Evolutionary conservation across 495 filamentous ascomycete species (phyloP), one percentile per base, ranked within the genome.

Genomic region (Penicillium taxi): DNA sequence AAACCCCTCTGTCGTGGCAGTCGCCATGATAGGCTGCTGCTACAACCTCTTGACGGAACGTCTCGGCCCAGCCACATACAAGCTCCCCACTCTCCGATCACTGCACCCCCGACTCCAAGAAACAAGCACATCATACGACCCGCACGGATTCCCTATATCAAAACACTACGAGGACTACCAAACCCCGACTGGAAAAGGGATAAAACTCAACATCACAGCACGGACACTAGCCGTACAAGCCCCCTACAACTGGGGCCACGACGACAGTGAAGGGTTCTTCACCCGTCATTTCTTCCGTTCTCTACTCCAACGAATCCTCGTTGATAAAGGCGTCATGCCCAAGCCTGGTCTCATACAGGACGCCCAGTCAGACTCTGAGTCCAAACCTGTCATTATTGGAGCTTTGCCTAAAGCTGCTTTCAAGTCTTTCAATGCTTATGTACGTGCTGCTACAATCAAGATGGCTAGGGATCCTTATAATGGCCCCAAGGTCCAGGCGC

Each of bases 161-260:
- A 72, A 82, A 27, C 67, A 71, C 6, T 52, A 94, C n/a, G 78
- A 74, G 35, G 66, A 61, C 0, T 86, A 71, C 50, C 45, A 62
- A 20, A 68, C 64, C 9, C 17, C 20, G 5, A 4, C 15, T 12
- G 15, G n/a, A 9, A 59, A 62, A 20, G 88, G 87, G 12, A 65
- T 94, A 30, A 73, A 84, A 17, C 70, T 96, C 39, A 96, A 98
- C 55, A 94, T 98, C 51, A 98, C 91, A 0, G 87, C 91, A 0
- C 73, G 93, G 17, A 91, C 93, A 75, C 94, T 96, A 91, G 89
- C 87, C 21, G 83, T 90, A 9, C 91, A 98, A 63, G 91, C 91
- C 1, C 88, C 90, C 0, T 71, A 81, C 18, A 96, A 96, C 56
- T 98, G 91, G 91, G 84, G 81, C 6, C 58, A 64, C 9, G 67